phyloP scores from a whole-genome alignment of 2,329 filamentous ascomycete species.

The Myriosclerotinia scirpicola region DNA sequence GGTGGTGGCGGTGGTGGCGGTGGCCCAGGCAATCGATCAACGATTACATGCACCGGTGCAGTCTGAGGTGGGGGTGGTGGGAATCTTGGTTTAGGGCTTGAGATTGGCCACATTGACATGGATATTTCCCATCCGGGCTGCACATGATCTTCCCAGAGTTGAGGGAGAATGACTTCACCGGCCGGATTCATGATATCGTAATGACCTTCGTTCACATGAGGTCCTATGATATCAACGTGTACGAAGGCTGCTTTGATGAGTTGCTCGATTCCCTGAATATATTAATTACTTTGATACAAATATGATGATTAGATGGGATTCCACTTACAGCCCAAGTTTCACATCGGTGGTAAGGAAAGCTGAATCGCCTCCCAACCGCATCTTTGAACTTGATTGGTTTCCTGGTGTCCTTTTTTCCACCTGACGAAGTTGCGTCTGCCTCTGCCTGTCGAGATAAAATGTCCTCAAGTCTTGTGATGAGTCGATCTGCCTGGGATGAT shows the following conservation, averaged over 20 bases:
- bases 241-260: conserved; percentile 81
- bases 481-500: conserved; percentile 8
- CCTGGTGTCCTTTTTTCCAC: not conserved
- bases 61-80: conserved; percentile 50
- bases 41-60: conserved; percentile 9
- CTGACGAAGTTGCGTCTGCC: not conserved
- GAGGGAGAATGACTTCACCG: conserved; percentile 78
- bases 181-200: conserved; percentile 79
- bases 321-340: conserved; percentile 74
- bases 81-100: conserved; percentile 65
- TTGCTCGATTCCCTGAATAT: conserved; percentile 77
- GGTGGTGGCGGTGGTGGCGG: not conserved
- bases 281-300: conserved; percentile 33
- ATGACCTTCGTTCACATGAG: conserved; percentile 73
- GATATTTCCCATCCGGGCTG: conserved; percentile 73
- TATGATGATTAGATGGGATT: not conserved
- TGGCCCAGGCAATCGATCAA: conserved; percentile 8
- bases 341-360: conserved; percentile 84
- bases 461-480: conserved; percentile 6
- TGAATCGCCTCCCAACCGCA: conserved; percentile 86
- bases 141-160: conserved; percentile 78
- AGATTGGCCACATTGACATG: conserved; percentile 66
- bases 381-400: conserved; percentile 78
- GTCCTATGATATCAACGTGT: conserved; percentile 73
- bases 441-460: not conserved